phyloP scores from a whole-genome alignment of 2,329 filamentous ascomycete genomes.

The Aspergillus novoparasiticus region DNA sequence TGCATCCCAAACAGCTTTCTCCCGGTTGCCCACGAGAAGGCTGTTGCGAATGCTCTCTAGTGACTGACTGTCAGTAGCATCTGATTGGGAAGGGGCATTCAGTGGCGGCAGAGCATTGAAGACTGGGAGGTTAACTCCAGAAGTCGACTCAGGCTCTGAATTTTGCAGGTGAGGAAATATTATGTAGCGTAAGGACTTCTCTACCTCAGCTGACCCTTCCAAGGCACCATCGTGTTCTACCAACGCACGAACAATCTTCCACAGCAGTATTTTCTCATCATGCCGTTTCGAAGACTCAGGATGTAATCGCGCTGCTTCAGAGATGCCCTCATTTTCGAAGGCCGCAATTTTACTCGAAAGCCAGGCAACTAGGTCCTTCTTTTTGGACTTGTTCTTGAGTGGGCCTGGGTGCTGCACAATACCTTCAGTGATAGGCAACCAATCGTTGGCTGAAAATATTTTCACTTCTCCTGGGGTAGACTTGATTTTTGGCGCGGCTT shows the following conservation, averaged over 20 bases:
- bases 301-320: slow-evolving; percentile 53
- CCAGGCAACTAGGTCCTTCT: slow-evolving; percentile 89
- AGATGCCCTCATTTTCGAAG: slow-evolving; percentile 60
- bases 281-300: slow-evolving; percentile 63
- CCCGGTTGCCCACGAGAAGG: slow-evolving; percentile 78
- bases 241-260: slow-evolving; percentile 80
- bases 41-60: slow-evolving; percentile 72
- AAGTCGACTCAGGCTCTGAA: slow-evolving; percentile 29
- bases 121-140: slow-evolving; percentile 24
- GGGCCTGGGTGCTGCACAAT: slow-evolving; percentile 86
- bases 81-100: slow-evolving; percentile 53
- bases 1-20: slow-evolving; percentile 90
- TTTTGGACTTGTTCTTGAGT: slow-evolving; percentile 85
- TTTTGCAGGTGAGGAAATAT: slow-evolving; percentile 63
- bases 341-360: slow-evolving; percentile 73
- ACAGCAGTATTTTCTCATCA: slow-evolving; percentile 79
- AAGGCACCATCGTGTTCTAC: slow-evolving; percentile 84
- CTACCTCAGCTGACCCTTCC: slow-evolving; percentile 71
- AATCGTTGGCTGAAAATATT: slow-evolving; percentile 72
- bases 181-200: slow-evolving; percentile 73
- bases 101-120: slow-evolving; percentile 43
- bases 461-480: slow-evolving; percentile 81
- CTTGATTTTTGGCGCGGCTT: slow-evolving; percentile 74
- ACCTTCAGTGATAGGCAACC: slow-evolving; percentile 70
- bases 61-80: slow-evolving; percentile 69